A percentile compares a stretch with the other conserved stretches of the same genome.
These are phyloP conservation scores for Mitragyna speciosa DNA, from an alignment of 257 asterid genomes.

Conservation along the genomic window DNA sequence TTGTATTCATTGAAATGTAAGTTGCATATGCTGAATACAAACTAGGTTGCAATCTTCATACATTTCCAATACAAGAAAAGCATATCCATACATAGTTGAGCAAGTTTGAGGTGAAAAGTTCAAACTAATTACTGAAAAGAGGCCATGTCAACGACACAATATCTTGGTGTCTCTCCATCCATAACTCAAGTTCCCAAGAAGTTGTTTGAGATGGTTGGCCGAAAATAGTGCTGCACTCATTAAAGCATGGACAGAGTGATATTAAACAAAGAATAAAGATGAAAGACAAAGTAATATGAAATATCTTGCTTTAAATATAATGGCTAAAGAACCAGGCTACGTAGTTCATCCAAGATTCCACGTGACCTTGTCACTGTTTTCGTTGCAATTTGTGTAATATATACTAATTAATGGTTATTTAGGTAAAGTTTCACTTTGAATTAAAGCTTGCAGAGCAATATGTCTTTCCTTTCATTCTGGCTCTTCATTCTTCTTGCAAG, in stretches of 20 bases:
- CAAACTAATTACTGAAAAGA: not conserved
- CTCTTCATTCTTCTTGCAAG: not conserved
- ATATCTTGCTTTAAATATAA: not conserved
- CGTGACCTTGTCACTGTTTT: not conserved
- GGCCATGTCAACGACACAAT: not conserved
- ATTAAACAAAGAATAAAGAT: not conserved
- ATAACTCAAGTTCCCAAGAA: not conserved
- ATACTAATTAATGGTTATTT: not conserved
- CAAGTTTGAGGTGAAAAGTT: not conserved
- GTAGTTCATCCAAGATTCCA: not conserved
- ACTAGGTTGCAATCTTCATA: no score
- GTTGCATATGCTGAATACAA: not conserved
- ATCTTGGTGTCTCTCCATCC: not conserved
- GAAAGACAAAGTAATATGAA: not conserved
- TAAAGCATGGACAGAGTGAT: not conserved
- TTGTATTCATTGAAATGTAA: not conserved
- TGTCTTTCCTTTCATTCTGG: not conserved
- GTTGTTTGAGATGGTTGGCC: not conserved
- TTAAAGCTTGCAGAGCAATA: not conserved
- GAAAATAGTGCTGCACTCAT: not conserved
- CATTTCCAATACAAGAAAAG: not conserved
- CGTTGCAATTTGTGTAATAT: not conserved
- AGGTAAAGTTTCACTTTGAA: no score
- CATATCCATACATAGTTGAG: not conserved
- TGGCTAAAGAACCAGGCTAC: not conserved